Percentiles rank a stretch among this genome's conserved stretches.
phyloP scores from a whole-genome alignment of 1,139 yeast species.

The Saccharomyces hybrid region DNA sequence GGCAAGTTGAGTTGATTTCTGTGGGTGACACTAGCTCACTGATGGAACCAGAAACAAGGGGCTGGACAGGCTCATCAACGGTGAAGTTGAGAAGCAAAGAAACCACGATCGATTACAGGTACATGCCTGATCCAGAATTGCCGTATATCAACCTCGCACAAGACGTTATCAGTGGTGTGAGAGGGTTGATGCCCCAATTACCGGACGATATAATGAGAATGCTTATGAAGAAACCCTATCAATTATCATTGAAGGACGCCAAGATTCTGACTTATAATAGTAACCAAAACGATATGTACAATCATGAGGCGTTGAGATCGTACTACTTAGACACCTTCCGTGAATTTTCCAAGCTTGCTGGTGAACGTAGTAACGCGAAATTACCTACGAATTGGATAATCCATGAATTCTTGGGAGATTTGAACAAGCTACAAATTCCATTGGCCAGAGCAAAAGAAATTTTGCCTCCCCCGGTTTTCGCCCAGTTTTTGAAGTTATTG shows the following conservation, averaged over 20 bases:
- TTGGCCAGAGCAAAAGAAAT: slow-evolving; percentile 33
- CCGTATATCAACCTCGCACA: slow-evolving; percentile 47
- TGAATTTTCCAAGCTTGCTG: slow-evolving; percentile 24
- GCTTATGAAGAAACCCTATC: slow-evolving; percentile 45
- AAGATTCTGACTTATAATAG: slow-evolving; percentile 23
- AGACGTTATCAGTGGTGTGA: slow-evolving; percentile 37
- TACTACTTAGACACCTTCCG: slow-evolving; percentile 45
- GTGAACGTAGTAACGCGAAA: slow-evolving; percentile 28
- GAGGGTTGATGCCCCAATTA: slow-evolving; percentile 43
- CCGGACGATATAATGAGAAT: slow-evolving; percentile 55
- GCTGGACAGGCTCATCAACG: slow-evolving; percentile 79
- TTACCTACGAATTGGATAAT: slow-evolving; percentile 74
- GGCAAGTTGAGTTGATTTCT: slow-evolving; percentile 49
- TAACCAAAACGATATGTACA: slow-evolving; percentile 24
- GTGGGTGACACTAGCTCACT: slow-evolving; percentile 33
- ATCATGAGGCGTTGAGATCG: slow-evolving; percentile 38
- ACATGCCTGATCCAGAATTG: slow-evolving; percentile 90
- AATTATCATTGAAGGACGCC: slow-evolving; percentile 57
- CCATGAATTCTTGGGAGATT: slow-evolving; percentile 69
- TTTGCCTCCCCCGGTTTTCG: slow-evolving; percentile 36
- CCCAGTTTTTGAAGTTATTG: slow-evolving; percentile 40
- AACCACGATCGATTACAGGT: slow-evolving; percentile 76
- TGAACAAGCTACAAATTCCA: slow-evolving; percentile 44
- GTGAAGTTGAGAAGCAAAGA: slow-evolving; percentile 68
- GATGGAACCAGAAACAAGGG: slow-evolving; percentile 70